Conservation (phyloP, 129 eudicot genomes). For the Artemisia tridentata region DNA sequence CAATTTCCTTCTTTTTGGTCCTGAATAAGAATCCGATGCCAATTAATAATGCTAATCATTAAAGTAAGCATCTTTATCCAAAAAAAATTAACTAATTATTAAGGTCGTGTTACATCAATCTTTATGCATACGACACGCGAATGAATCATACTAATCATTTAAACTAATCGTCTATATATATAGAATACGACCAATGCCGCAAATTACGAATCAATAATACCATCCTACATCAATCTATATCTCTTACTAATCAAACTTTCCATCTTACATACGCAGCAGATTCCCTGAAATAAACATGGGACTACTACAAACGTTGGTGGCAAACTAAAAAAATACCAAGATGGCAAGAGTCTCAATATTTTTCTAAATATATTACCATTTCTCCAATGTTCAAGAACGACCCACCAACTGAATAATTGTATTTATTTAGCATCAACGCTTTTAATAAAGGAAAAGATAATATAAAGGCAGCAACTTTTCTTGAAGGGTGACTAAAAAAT, state of each 20-base stretch:
- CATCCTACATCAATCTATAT: not conserved
- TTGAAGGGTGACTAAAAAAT: conserved; percentile 28
- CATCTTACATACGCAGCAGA: not conserved
- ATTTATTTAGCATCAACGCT: conserved; percentile 26
- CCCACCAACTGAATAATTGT: conserved; percentile 33
- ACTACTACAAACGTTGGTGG: conserved; percentile 21
- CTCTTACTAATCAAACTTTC: too few species aligned
- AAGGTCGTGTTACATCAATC: not conserved
- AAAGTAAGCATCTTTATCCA: conserved; percentile 9
- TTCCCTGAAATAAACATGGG: conserved; percentile 15
- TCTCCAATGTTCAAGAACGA: conserved; percentile 25
- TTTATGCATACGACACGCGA: conserved; percentile 1
- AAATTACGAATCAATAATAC: not conserved
- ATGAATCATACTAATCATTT: not conserved
- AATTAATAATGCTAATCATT: conserved; percentile 5
- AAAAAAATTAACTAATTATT: not conserved
- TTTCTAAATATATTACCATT: conserved; percentile 12
- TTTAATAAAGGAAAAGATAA: conserved; percentile 26
- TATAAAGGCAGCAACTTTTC: conserved; percentile 32
- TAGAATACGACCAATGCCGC: too few species aligned
- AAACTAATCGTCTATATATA: too few species aligned
- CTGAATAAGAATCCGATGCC: conserved; percentile 30
- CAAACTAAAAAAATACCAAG: conserved; percentile 22
- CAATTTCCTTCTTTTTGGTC: conserved; percentile 90
- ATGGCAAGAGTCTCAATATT: conserved; percentile 23